phyloP scores from a whole-genome alignment of 192 early-diverging fungal genomes.

The Umbelopsis ramanniana region DNA sequence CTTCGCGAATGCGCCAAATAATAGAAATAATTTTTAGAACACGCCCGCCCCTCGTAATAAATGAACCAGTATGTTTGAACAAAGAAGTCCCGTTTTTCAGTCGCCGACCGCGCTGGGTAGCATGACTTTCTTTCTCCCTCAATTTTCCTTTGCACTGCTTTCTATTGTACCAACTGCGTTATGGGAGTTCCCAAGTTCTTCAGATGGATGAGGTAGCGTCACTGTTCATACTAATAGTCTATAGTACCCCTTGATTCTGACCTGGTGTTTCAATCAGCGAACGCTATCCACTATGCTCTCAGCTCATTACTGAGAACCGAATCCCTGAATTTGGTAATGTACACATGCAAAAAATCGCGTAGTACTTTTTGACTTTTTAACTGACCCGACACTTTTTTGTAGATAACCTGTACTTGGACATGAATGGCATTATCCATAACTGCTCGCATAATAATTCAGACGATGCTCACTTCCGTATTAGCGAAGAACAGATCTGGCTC shows the following conservation, averaged over 20 bases:
- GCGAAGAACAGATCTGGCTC: conserved; percentile 93
- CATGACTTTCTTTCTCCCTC: too few species aligned
- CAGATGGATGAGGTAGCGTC: conserved; percentile 85
- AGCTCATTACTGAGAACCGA: conserved; percentile 86
- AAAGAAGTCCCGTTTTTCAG: too few species aligned
- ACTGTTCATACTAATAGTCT: not conserved
- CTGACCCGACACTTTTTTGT: too few species aligned
- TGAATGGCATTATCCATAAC: conserved; percentile 99
- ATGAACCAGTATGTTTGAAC: too few species aligned
- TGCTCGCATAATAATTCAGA: conserved; percentile 94
- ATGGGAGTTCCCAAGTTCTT: conserved; percentile 97
- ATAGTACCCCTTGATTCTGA: too few species aligned
- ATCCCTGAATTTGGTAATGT: conserved; percentile 92
- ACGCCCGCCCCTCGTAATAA: too few species aligned
- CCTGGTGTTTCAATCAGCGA: conserved; percentile 60
- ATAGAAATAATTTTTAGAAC: too few species aligned
- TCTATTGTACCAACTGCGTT: not conserved
- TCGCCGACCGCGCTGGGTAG: too few species aligned
- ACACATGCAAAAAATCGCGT: conserved; percentile 23
- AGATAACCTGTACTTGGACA: conserved; percentile 98
- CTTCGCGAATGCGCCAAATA: not conserved
- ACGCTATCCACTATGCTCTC: conserved; percentile 93
- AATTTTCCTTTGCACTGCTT: too few species aligned
- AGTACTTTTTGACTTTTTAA: conserved; percentile 36
- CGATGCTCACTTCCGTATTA: conserved; percentile 84